Evolutionary conservation across 495 filamentous ascomycete genomes (phyloP).

Genomic region (Recurvomyces mirabilis): DNA sequence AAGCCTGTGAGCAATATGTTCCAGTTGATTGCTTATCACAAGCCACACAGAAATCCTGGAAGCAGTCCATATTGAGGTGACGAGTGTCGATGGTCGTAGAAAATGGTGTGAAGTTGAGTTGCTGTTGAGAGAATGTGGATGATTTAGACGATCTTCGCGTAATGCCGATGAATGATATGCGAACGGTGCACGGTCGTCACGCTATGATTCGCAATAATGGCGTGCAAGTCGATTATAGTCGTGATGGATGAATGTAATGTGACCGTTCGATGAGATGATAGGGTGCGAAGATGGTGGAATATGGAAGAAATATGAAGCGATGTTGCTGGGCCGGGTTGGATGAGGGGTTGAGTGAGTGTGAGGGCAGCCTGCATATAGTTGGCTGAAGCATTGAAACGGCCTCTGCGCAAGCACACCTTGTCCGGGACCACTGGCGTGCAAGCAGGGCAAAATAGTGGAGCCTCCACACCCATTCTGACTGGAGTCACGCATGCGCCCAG

Average conservation of each 20-base stretch:
- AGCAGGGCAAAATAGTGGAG: background rate
- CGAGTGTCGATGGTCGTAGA: background rate
- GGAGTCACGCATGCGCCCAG: background rate
- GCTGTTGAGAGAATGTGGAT: background rate
- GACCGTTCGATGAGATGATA: constrained; percentile 3
- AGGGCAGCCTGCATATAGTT: too few species aligned
- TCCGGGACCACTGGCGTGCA: constrained; percentile 5
- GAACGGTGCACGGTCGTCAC: constrained; percentile 9
- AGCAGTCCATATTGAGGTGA: constrained; percentile 54
- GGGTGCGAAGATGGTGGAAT: too few species aligned
- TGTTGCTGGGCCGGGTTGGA: background rate
- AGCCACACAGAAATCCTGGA: constrained; percentile 83
- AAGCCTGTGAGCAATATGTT: constrained; percentile 87
- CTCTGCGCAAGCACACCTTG: constrained; percentile 8
- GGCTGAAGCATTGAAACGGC: too few species aligned
- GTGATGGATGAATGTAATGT: background rate
- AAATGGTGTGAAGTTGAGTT: background rate
- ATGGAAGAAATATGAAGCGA: background rate
- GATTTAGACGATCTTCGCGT: constrained; percentile 1
- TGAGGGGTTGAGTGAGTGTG: background rate
- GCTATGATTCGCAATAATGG: constrained; percentile 6
- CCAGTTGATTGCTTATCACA: constrained; percentile 82
- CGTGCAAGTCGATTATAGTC: background rate
- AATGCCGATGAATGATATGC: constrained; percentile 12
- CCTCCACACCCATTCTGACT: background rate